Base-by-base conservation (phyloP, 192 early-diverging fungal species). In the Diversispora epigaea region DNA sequence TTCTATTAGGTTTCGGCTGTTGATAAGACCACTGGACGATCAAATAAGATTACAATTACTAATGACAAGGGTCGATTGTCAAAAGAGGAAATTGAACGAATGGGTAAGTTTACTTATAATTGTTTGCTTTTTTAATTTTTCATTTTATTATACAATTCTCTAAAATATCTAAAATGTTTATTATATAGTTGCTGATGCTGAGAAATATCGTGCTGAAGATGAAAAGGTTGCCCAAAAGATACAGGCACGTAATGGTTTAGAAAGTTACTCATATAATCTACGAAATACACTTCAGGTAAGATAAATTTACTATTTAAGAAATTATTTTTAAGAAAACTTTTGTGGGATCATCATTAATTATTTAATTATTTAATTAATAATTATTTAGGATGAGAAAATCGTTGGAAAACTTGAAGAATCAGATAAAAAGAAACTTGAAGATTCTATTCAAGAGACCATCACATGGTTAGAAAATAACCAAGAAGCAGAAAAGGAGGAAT, bases 41-140 rank as follows among this genome's bases (percentile, higher is more conserved):
- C 92, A 79, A 95, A 96, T 89, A 97, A 95, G 89, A 97, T 97
- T 84, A 97, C 95, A 84, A 96, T 99, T 89, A 96, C 95, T 88
- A 95, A 96, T 90, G 95, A 97, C 89, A 96, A 97, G 90, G 96
- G 96, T 72, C 93, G 95, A 80, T 90, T 99, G 71, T 92, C 94
- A 76, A 96, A 98, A 91, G 97, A 98, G 81, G 95, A 98, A 78
- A 98, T 99, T 80, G 96, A 99, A 84, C 94, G 95, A 80, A 96
- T 97, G 94, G 91, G 65, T 67, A 45, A 67, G 65, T 45, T 0
- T 19, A 40, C 22, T 40, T 61, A 21, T 40, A 21, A 25, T 8
- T n/a, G n/a, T n/a, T n/a, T n/a, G n/a, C n/a, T n/a, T n/a, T 11
- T 61, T 10, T 9, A 22, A n/a, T 9, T 22, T 60, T 10, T 17